Conservation (phyloP, 2,329 filamentous ascomycete species). For the Colletotrichum falcatum region DNA sequence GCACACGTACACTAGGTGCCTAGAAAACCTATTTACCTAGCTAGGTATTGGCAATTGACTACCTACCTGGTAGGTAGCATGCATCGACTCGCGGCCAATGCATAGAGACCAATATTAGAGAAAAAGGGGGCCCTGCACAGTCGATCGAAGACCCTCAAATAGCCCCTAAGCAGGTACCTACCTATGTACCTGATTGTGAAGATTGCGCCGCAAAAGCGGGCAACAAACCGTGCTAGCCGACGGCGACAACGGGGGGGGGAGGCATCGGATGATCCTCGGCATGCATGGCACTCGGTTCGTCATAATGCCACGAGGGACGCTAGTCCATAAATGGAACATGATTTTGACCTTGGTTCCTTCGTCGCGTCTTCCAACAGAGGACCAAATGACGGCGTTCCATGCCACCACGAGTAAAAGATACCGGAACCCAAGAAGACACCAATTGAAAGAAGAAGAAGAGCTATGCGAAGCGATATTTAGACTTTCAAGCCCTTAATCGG, state of each 20-base stretch:
- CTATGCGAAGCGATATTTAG: not conserved
- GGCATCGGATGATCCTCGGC: constrained; percentile 27
- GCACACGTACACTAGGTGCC: too few species aligned
- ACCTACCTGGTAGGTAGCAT: not conserved
- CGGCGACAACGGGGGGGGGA: not conserved
- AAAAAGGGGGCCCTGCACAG: not conserved
- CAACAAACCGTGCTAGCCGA: not conserved
- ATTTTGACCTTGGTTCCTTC: constrained; percentile 9
- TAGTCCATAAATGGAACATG: constrained; percentile 21
- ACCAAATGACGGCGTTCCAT: not conserved
- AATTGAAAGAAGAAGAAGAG: not conserved
- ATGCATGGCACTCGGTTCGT: constrained; percentile 11
- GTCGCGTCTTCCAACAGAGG: constrained; percentile 32
- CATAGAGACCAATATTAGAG: not conserved
- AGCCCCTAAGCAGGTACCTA: too few species aligned
- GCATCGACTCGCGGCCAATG: not conserved
- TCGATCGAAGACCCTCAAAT: not conserved
- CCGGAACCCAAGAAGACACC: not conserved
- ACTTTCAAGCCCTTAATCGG: rapidly evolving
- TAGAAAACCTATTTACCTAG: too few species aligned
- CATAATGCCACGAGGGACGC: not conserved
- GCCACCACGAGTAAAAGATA: not conserved
- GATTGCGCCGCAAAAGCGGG: not conserved
- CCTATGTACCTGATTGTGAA: not conserved
- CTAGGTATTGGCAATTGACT: too few species aligned